Evolutionary conservation across 768 basidiomycete species (phyloP).

Genomic region (Stropharia rugosoannulata): DNA sequence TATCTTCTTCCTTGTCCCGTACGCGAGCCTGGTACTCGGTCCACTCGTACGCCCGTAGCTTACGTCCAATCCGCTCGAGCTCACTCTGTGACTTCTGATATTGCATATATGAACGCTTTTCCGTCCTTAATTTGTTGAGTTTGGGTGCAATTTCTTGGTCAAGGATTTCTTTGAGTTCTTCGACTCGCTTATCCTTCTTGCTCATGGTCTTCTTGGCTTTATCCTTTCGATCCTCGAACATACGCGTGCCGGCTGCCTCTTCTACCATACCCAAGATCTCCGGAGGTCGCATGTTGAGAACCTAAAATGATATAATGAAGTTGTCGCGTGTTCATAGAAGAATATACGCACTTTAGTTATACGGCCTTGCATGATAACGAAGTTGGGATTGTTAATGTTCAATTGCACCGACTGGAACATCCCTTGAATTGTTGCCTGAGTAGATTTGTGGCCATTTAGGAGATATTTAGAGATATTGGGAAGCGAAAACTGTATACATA

Average conservation of each 20-base stretch:
- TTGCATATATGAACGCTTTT: conserved; percentile 86
- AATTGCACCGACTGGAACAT: conserved; percentile 96
- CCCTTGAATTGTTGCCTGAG: conserved; percentile 81
- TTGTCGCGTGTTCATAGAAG: not conserved
- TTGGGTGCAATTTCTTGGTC: conserved; percentile 93
- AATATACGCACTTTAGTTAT: conserved; percentile 80
- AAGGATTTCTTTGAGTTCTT: conserved; percentile 80
- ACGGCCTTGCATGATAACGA: conserved; percentile 99
- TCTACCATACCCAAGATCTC: conserved; percentile 99
- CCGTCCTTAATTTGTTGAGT: conserved; percentile 82
- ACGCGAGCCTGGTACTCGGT: conserved; percentile 40
- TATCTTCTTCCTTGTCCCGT: conserved; percentile 53
- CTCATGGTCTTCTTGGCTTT: conserved; percentile 95
- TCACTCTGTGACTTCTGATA: conserved; percentile 90
- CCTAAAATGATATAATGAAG: conserved; percentile 34
- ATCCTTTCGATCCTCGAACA: conserved; percentile 99
- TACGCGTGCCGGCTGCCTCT: conserved; percentile 96
- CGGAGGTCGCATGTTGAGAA: conserved; percentile 96
- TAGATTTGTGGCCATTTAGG: conserved; percentile 91
- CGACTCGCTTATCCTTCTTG: conserved; percentile 95
- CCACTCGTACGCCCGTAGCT: conserved; percentile 91
- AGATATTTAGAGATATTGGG: conserved; percentile 95
- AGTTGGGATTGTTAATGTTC: conserved; percentile 99
- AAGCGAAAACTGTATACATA: conserved; percentile 69
- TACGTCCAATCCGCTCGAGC: conserved; percentile 80